These are phyloP conservation scores for Ustilago trichophora DNA, from an alignment of 1,284 basidiomycete genomes.

Conservation along the genomic window DNA sequence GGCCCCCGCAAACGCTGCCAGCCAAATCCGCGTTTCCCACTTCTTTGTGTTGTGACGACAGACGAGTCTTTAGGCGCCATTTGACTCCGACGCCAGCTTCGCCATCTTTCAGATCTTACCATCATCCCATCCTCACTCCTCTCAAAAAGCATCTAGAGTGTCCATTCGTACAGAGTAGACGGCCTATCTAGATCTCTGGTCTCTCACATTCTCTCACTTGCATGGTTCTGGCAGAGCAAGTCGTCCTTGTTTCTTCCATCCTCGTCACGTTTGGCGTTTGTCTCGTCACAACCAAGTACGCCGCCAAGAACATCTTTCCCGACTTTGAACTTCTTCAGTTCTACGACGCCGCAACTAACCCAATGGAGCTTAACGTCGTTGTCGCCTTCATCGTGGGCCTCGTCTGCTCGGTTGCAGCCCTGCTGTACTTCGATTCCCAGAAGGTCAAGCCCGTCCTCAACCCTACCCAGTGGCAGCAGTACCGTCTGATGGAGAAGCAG, in stretches of 20 bases:
- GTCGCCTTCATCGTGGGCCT: slow-evolving; percentile 59
- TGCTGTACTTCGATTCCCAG: slow-evolving; percentile 53
- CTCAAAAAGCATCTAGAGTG: not conserved
- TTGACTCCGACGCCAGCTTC: too few relatives aligned
- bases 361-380: slow-evolving; percentile 60
- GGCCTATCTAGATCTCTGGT: too few relatives aligned
- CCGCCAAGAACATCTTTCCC: slow-evolving; percentile 31
- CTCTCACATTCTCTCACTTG: slow-evolving; percentile 4
- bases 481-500: slow-evolving; percentile 82
- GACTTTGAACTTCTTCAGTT: slow-evolving; percentile 43
- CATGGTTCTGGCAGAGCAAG: slow-evolving; percentile 45
- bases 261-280: slow-evolving; percentile 48
- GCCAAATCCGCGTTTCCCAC: too few relatives aligned
- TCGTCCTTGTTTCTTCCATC: slow-evolving; percentile 45
- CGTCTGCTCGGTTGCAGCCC: slow-evolving; percentile 39
- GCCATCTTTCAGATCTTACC: too few relatives aligned
- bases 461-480: slow-evolving; percentile 80
- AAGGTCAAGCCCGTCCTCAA: slow-evolving; percentile 74
- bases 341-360: slow-evolving; percentile 51
- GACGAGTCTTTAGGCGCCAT: too few relatives aligned
- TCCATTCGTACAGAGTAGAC: not conserved
- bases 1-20: too few relatives aligned
- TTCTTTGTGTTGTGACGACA: too few relatives aligned
- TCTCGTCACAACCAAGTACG: slow-evolving; percentile 33
- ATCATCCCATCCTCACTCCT: too few relatives aligned